A percentile compares a stretch with the other conserved stretches of the same genome.
phyloP scores from a whole-genome alignment of 2,329 filamentous ascomycete genomes.

The Sclerotinia sclerotiorum region DNA sequence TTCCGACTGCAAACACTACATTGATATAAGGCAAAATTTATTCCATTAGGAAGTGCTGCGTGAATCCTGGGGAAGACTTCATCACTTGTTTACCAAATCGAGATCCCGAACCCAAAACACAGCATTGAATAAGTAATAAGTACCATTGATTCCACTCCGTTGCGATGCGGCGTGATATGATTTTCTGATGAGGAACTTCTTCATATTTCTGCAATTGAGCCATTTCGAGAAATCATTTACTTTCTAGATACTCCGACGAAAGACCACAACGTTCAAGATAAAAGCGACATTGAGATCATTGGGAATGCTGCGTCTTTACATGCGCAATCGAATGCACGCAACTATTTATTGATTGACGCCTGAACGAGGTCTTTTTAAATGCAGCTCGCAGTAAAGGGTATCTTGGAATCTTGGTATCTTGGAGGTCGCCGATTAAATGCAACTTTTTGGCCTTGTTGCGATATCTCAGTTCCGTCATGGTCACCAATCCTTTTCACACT shows the following conservation, averaged over 20 bases:
- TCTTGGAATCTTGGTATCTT: constrained; percentile 9
- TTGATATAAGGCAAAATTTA: background rate
- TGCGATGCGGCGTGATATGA: background rate
- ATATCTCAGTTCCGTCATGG: constrained; percentile 21
- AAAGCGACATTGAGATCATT: background rate
- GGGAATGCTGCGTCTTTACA: constrained; percentile 3
- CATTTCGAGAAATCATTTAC: background rate
- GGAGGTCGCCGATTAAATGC: constrained; percentile 10
- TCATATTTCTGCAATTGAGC: background rate
- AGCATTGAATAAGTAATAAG: background rate
- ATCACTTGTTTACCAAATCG: background rate
- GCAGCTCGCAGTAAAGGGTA: constrained; percentile 2
- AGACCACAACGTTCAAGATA: background rate
- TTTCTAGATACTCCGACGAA: background rate
- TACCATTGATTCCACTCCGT: background rate
- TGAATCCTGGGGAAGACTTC: background rate
- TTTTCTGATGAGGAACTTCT: background rate
- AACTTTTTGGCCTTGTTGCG: constrained; percentile 17
- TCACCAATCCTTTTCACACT: constrained; percentile 8
- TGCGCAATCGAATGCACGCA: background rate
- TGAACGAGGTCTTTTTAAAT: constrained; percentile 2
- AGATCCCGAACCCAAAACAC: background rate
- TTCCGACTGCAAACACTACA: background rate
- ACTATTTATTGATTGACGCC: constrained; percentile 2
- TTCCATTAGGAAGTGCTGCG: background rate